Base-by-base conservation (phyloP, 331 rosid genomes). In the Malus hybrid region DNA sequence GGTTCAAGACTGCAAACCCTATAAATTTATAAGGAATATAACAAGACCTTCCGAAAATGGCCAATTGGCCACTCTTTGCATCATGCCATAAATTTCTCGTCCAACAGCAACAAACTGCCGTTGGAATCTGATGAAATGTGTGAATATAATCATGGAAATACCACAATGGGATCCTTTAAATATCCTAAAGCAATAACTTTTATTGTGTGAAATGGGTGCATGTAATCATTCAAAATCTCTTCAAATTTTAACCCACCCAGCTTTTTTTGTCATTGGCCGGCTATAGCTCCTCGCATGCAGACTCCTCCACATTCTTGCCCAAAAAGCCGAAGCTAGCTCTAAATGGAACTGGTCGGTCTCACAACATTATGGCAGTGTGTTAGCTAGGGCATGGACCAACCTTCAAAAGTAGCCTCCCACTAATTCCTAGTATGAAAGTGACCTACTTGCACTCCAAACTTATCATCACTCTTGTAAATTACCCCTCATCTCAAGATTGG, bases 321-420 rank as follows among this genome's bases (percentile, higher is more conserved):
- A 24, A 52, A 65, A 63, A 56, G 72, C 79, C 75, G 56, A 67
- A 63, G 12, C 69, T 24, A 29, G 29, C 66, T 36, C 64, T 24
- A 60, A 69, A 32, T 78, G 79, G 78, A 78, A 66, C 18, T 75
- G 81, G 86, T 80, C 73, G 83, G 79, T 72, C 75, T 83, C 86
- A 69, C 65, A 32, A 32, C 78, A 87, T 65, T 81, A 77, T 81
- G 67, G 32, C 55, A 83, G 42, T 33, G 76, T 67, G 32, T 59
- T 57, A 22, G 63, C n/a, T 63, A 83, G 71, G 71, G 89, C 80
- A 70, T 81, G 83, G 76, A 76, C 81, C 80, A 69, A 31, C 82
- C 85, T 80, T 39, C 63, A 69, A 74, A 81, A 78, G 79, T 55
- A 68, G 76, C 82, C 69, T 77, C 77, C 89, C 89, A 88, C 87